Percentiles rank a stretch among this genome's conserved stretches.
Evolutionary conservation across 148 eudicot genomes (phyloP).

Genomic region (Nyssa sinensis): DNA sequence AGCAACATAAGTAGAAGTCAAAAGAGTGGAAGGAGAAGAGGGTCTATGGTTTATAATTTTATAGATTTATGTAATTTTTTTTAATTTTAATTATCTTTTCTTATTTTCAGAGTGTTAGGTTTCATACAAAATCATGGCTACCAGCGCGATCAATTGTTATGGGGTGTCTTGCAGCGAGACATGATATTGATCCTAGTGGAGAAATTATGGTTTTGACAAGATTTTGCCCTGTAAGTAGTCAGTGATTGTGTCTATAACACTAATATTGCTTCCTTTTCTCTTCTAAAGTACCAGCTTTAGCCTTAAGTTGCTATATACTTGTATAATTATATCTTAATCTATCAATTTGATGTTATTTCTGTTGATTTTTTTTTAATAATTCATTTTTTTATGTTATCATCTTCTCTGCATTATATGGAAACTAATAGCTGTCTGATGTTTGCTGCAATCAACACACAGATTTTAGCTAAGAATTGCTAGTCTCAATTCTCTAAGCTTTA

Average conservation of each 20-base stretch:
- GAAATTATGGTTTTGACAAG: conserved; percentile 66
- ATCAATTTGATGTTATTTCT: neutral
- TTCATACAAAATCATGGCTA: conserved; percentile 72
- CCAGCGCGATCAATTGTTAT: conserved; percentile 78
- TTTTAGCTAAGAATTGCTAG: neutral
- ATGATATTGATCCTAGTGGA: conserved; percentile 58
- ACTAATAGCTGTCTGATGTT: neutral
- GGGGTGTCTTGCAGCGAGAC: conserved; percentile 60
- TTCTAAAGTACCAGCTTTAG: neutral
- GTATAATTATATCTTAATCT: neutral
- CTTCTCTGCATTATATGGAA: neutral
- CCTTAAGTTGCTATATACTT: neutral
- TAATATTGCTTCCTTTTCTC: neutral
- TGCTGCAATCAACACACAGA: neutral
- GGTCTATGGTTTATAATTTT: no score
- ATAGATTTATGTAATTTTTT: neutral
- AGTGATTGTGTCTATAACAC: neutral
- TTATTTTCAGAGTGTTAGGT: conserved; percentile 48
- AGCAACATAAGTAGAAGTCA: no score
- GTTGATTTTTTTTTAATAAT: neutral
- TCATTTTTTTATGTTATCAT: neutral
- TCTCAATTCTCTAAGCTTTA: neutral
- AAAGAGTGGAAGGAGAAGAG: no score
- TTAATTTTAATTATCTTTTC: conserved; percentile 2
- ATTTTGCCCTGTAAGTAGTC: conserved; percentile 68